These are phyloP conservation scores for Argentina anserina DNA, from an alignment of 306 rosid species.

Conservation along the genomic window DNA sequence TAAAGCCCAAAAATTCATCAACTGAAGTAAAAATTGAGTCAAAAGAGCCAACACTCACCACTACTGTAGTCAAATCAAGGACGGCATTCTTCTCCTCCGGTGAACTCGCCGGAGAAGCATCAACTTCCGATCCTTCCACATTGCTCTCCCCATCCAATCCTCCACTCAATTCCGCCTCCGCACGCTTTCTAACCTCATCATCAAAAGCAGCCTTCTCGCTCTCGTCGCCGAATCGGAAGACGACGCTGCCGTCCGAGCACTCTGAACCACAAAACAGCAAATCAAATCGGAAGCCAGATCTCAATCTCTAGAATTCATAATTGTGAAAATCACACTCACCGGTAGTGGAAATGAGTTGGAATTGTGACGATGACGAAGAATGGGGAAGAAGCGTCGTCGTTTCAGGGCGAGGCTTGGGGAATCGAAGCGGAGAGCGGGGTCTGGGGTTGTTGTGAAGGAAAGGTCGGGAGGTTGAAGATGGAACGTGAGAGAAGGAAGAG, in stretches of 20 bases:
- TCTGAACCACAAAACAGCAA: conserved; percentile 34
- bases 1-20: too few relatives aligned
- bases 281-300: too few relatives aligned
- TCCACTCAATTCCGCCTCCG: not conserved
- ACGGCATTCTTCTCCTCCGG: not conserved
- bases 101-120: not conserved
- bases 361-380: conserved; percentile 36
- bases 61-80: not conserved
- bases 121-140: not conserved
- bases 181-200: not conserved
- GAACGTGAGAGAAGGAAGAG: not conserved
- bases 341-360: conserved; percentile 36
- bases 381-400: conserved; percentile 28
- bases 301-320: not conserved
- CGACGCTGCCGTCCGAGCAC: conserved; percentile 50
- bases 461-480: not conserved
- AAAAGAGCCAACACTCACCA: not conserved
- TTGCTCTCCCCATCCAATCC: not conserved
- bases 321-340: conserved; percentile 27
- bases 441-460: conserved; percentile 16
- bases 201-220: conserved; percentile 26
- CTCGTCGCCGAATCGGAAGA: conserved; percentile 52
- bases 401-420: conserved; percentile 13
- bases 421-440: conserved; percentile 24
- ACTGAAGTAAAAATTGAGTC: not conserved